These are phyloP conservation scores for Fusarium citri DNA, from an alignment of 2,329 filamentous ascomycete genomes.

Conservation along the genomic window DNA sequence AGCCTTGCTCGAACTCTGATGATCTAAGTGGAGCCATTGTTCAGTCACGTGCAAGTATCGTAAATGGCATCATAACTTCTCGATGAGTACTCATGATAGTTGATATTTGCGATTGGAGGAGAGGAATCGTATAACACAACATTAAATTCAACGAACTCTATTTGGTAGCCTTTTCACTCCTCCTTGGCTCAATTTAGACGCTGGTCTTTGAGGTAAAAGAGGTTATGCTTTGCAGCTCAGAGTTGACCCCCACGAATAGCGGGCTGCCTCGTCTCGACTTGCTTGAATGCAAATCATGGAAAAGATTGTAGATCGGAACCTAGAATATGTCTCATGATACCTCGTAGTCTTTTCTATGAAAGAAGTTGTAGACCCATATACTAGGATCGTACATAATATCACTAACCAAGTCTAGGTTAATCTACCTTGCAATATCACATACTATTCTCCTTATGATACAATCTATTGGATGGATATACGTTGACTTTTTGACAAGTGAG, in stretches of 20 bases:
- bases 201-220: background rate
- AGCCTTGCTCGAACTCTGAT: conserved; percentile 22
- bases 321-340: background rate
- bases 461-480: background rate
- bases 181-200: background rate
- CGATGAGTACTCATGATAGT: background rate
- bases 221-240: background rate
- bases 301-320: background rate
- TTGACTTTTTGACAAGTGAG: background rate
- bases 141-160: no score
- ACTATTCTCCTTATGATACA: background rate
- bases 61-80: background rate
- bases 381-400: background rate
- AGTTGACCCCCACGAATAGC: background rate
- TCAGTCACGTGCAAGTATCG: background rate
- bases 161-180: background rate
- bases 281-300: background rate
- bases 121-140: no score
- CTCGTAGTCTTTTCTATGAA: background rate
- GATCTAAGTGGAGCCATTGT: background rate
- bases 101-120: background rate
- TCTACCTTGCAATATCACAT: background rate
- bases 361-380: background rate
- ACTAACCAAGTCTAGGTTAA: background rate
- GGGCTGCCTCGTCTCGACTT: background rate